Percentiles rank a stretch among this genome's conserved stretches.
Conservation (phyloP, 2,329 filamentous ascomycete genomes). For the Aspergillus spinulosporus region DNA sequence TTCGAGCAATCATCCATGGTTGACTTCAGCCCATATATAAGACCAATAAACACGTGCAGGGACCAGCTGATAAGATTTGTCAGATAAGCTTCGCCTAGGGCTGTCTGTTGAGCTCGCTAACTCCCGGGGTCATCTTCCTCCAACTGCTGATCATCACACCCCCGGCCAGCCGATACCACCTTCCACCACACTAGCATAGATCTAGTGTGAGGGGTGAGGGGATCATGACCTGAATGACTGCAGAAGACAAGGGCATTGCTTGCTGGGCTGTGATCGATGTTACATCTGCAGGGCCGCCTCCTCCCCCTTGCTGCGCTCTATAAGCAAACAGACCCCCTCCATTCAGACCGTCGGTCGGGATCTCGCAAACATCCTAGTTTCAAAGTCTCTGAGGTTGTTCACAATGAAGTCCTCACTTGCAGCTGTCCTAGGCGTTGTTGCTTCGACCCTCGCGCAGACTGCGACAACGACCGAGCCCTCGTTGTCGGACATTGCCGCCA, state of each 20-base stretch:
- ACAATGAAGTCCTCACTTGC: slow-evolving; percentile 52
- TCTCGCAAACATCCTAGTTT: background rate
- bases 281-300: background rate
- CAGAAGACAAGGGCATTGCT: background rate
- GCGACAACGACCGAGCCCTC: slow-evolving; percentile 29
- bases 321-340: background rate
- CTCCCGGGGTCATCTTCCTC: background rate
- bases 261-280: background rate
- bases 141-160: background rate
- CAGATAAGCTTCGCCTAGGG: background rate
- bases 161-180: background rate
- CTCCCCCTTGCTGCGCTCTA: slow-evolving; percentile 13
- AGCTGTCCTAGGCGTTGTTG: slow-evolving; percentile 27
- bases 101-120: background rate
- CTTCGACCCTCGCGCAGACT: slow-evolving; percentile 30
- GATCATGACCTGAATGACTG: background rate
- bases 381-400: slow-evolving; percentile 16
- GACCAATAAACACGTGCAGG: background rate
- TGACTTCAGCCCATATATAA: no score
- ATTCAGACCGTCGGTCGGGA: background rate
- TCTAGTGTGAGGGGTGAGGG: background rate
- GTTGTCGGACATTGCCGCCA: slow-evolving; percentile 31
- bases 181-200: background rate
- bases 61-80: background rate
- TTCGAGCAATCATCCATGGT: background rate